phyloP scores from a whole-genome alignment of 176 grass and related monocot genomes.

The Avena atlantica region DNA sequence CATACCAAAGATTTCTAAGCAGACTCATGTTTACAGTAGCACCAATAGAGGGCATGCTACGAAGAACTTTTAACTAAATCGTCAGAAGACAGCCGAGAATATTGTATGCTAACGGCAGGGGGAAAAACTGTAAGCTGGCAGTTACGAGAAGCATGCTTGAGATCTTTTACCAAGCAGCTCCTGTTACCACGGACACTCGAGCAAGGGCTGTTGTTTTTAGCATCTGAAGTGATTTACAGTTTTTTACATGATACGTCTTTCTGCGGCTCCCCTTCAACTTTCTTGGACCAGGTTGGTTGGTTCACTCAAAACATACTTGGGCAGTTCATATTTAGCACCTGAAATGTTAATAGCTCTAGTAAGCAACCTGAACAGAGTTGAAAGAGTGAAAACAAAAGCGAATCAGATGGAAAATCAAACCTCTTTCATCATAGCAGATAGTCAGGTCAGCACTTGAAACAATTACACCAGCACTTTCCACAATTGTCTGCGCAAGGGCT shows the following conservation, averaged over 20 bases:
- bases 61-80: conserved; percentile 35
- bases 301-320: conserved; percentile 81
- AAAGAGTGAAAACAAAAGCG: neutral
- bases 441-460: conserved; percentile 71
- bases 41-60: neutral
- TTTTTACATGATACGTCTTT: conserved; percentile 53
- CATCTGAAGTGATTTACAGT: conserved; percentile 56
- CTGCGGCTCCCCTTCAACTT: conserved; percentile 49
- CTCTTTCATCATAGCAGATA: conserved; percentile 80
- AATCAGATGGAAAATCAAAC: conserved; percentile 24
- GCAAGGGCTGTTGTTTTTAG: conserved; percentile 25
- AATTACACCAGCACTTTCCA: conserved; percentile 79
- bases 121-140: conserved; percentile 24
- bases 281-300: conserved; percentile 70
- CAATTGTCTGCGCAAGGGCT: conserved; percentile 65
- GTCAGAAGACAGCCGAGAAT: neutral
- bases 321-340: conserved; percentile 89
- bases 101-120: conserved; percentile 34
- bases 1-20: conserved; percentile 39
- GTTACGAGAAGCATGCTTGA: conserved; percentile 40
- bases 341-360: conserved; percentile 27
- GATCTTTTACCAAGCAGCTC: conserved; percentile 43
- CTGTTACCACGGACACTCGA: conserved; percentile 33
- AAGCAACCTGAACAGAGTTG: neutral
- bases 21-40: conserved; percentile 52